Evolutionary conservation across 345 rosid species (phyloP).

Genomic region (Syzygium aromaticum): DNA sequence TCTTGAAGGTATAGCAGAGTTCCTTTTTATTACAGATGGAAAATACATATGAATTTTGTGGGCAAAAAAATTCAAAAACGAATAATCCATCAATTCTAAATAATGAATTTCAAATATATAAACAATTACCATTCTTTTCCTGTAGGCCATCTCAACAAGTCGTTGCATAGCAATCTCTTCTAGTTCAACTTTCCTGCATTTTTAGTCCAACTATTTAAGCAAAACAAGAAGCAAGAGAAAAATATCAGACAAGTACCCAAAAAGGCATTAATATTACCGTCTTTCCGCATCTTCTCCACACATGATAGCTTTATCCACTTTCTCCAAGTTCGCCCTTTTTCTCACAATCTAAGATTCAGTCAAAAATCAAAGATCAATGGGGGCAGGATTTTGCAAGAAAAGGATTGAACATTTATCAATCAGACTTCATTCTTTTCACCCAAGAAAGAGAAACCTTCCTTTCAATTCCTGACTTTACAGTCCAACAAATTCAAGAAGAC

Average conservation of each 20-base stretch:
- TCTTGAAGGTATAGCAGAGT: not conserved
- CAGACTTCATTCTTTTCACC: not conserved
- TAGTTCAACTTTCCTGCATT: slow-evolving; percentile 44
- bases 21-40: not conserved
- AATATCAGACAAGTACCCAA: slow-evolving; percentile 3
- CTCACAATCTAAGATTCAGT: slow-evolving; percentile 37
- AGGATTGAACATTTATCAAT: not conserved
- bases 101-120: not conserved
- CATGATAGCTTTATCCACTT: slow-evolving; percentile 45
- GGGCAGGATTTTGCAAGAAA: not conserved
- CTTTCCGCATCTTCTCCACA: slow-evolving; percentile 44
- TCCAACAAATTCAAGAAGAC: not conserved
- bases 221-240: slow-evolving; percentile 1
- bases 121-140: slow-evolving; percentile 60
- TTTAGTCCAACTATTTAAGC: slow-evolving; percentile 8
- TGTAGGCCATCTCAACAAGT: slow-evolving; percentile 78
- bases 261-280: slow-evolving; percentile 32
- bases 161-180: slow-evolving; percentile 82
- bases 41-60: not conserved
- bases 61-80: not conserved
- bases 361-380: slow-evolving; percentile 2
- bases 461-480: not conserved
- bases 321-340: slow-evolving; percentile 55
- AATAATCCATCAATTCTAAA: not conserved
- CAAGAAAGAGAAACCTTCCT: not conserved